Conservation (phyloP, 768 basidiomycete genomes). For the Suillus luteus region DNA sequence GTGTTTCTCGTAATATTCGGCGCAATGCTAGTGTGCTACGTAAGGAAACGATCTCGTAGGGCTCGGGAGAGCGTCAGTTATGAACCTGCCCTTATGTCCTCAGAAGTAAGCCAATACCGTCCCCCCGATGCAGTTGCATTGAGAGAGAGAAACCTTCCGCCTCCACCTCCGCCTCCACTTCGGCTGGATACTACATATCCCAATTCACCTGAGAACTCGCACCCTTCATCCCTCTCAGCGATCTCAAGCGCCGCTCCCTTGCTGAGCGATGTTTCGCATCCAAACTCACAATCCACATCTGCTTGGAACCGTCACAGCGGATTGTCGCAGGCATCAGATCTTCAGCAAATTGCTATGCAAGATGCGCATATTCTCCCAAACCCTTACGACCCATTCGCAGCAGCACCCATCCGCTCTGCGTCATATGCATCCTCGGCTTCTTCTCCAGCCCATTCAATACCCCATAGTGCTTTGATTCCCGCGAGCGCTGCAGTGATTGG, state of each 20-base stretch:
- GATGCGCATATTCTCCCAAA: slow-evolving; percentile 10
- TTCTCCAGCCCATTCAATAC: not conserved
- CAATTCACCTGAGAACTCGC: slow-evolving; percentile 3
- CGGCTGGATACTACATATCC: not conserved
- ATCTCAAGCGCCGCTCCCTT: slow-evolving; percentile 6
- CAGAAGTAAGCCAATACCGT: slow-evolving; percentile 16
- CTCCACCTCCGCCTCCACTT: not conserved
- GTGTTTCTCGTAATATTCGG: slow-evolving; percentile 12
- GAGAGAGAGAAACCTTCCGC: slow-evolving; percentile 3
- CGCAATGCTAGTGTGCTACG: slow-evolving; percentile 10
- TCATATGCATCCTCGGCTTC: slow-evolving; percentile 5
- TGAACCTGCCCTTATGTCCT: slow-evolving; percentile 1
- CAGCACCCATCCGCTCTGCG: slow-evolving; percentile 7
- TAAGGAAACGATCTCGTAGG: slow-evolving; percentile 14
- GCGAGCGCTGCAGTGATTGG: not conserved
- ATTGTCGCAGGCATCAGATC: slow-evolving; percentile 8
- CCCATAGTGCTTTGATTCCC: not conserved
- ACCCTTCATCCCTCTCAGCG: slow-evolving; percentile 4
- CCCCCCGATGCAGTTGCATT: slow-evolving; percentile 1
- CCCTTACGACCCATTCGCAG: slow-evolving; percentile 15
- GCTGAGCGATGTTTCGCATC: slow-evolving; percentile 7
- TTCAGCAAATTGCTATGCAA: not conserved
- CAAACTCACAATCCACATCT: slow-evolving; percentile 4
- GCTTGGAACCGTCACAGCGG: slow-evolving; percentile 12
- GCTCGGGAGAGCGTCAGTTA: slow-evolving; percentile 4